Base-by-base conservation (phyloP, 2,329 filamentous ascomycete genomes). In the Fusarium neocosmosporiellum region DNA sequence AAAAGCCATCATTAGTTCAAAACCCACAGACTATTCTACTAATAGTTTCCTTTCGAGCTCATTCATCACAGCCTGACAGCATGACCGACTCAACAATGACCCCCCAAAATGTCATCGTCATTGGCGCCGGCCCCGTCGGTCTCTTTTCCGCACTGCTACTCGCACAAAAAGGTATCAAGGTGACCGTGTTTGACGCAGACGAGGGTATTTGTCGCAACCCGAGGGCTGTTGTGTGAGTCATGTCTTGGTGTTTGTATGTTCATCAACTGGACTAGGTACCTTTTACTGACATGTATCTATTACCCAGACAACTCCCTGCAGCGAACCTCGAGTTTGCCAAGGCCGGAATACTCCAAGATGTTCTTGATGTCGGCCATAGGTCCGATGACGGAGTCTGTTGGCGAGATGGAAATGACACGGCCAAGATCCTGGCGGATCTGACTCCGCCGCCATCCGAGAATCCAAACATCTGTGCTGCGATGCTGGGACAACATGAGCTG, bases 311-410 rank as follows among this genome's bases (percentile, higher is more conserved):
- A 58, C 55, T 58, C 39, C 55, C 55, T 33, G 14, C 55, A 34
- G 55, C 22, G 10, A 41, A 36, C 24, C 36, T 58, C n/a, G 55
- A 58, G 55, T 58, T 58, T 27, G 33, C 55, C 34, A 58, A 58
- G 36, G 55, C 55, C 16, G 55, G 55, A 41, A 41, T 58, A 58
- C 33, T 58, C 36, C 55, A 58, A 41, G 55, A 58, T 41, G 22
- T 58, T 43, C 37, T 58, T 39, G 55, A 58, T 58, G 24, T 36
- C 36, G 55, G 55, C 55, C 55, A 58, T 36, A 58, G 55, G 55
- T 58, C 55, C 34, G 34, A 58, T 34, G 55, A 58, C 27, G 55
- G 55, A 41, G 55, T 58, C 55, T 58, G 55, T 58, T 58, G 55
- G 55, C 33, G 55, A 29, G 55, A 58, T 33, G 55, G 55, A 29